Percentiles rank a stretch among this genome's conserved stretches.
Conservation (phyloP, 441 rosid species). For the Populus hybrid region DNA sequence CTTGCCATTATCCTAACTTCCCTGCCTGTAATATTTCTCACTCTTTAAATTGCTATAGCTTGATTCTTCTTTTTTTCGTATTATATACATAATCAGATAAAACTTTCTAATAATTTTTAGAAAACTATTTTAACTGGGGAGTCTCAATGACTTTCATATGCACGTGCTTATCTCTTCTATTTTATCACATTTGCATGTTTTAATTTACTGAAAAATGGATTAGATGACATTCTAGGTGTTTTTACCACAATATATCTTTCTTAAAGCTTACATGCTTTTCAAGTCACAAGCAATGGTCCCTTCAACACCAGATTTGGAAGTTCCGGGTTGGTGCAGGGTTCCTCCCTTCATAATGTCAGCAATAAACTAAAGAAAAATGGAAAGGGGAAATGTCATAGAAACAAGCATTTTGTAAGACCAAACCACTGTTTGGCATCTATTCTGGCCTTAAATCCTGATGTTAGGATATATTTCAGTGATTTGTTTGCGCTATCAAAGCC, state of each 20-base stretch:
- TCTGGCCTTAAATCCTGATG: not conserved
- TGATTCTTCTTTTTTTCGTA: not conserved
- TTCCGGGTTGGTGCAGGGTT: too few species aligned
- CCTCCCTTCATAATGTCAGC: too few species aligned
- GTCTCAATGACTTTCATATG: not conserved
- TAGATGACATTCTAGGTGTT: too few species aligned
- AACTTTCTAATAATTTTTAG: not conserved
- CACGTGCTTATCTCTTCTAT: not conserved
- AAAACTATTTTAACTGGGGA: not conserved
- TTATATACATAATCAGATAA: not conserved
- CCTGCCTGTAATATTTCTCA: slow-evolving; percentile 43
- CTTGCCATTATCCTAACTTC: slow-evolving; percentile 51
- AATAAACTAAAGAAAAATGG: too few species aligned
- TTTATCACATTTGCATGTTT: too few species aligned
- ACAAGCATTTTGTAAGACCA: not conserved
- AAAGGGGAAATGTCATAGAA: too few species aligned
- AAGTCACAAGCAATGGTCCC: too few species aligned
- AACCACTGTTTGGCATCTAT: not conserved
- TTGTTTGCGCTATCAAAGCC: not conserved
- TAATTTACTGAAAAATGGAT: too few species aligned
- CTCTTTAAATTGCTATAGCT: not conserved
- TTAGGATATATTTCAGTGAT: not conserved
- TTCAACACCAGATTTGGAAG: too few species aligned
- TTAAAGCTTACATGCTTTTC: too few species aligned
- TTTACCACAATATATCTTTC: too few species aligned